phyloP scores from a whole-genome alignment of 441 rosid genomes.

The Erodium trifolium region DNA sequence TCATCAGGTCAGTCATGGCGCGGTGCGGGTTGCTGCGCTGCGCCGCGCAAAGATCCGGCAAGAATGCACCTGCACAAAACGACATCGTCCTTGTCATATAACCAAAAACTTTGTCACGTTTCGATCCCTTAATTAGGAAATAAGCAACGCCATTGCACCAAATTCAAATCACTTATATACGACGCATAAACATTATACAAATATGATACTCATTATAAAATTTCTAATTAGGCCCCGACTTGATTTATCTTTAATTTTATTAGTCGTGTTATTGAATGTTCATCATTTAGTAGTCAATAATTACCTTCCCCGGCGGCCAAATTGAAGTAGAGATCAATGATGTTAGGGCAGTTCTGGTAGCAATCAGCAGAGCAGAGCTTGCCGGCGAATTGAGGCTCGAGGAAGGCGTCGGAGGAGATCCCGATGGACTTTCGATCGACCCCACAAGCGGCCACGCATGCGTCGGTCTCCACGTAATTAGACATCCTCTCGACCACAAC shows the following conservation, averaged over 20 bases:
- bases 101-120: background rate
- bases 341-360: slow-evolving; percentile 70
- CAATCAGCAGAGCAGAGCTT: slow-evolving; percentile 81
- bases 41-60: slow-evolving; percentile 1
- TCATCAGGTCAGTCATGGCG: background rate
- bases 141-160: no score
- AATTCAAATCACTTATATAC: no score
- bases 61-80: background rate
- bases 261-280: slow-evolving; percentile 4
- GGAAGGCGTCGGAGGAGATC: slow-evolving; percentile 79
- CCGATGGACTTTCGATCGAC: slow-evolving; percentile 72
- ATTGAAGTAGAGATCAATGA: slow-evolving; percentile 83
- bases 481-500: slow-evolving; percentile 66
- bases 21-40: slow-evolving; percentile 2
- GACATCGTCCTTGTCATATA: background rate
- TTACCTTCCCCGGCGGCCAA: slow-evolving; percentile 93
- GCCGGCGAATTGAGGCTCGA: slow-evolving; percentile 63
- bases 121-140: no score
- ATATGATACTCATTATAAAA: no score
- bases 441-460: slow-evolving; percentile 73
- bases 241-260: no score
- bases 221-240: no score
- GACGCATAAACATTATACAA: no score
- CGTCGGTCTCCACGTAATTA: slow-evolving; percentile 64
- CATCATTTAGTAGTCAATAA: no score